Percentiles rank a stretch among this genome's conserved stretches.
Conservation (phyloP, 805 yeast genomes). For the Wickerhamomyces sydowiorum region DNA sequence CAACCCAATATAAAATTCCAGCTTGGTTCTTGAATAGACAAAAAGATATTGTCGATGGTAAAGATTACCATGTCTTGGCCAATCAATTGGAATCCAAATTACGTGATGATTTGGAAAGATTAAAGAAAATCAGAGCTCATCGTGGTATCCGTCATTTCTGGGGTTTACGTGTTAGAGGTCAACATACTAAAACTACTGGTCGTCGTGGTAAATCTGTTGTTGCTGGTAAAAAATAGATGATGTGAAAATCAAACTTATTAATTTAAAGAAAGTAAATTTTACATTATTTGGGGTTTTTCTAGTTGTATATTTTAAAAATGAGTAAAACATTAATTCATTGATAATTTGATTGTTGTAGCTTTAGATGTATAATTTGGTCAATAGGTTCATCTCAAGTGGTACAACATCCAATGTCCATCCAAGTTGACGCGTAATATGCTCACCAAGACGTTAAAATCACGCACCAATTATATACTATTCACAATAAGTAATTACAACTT, state of each 20-base stretch:
- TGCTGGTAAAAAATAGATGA: slow-evolving; percentile 8
- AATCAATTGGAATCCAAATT: slow-evolving; percentile 98
- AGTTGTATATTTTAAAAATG: background rate
- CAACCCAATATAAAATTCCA: slow-evolving; percentile 98
- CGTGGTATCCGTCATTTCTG: slow-evolving; percentile 99
- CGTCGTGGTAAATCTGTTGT: slow-evolving; percentile 63
- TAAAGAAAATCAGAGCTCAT: slow-evolving; percentile 99
- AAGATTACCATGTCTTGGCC: slow-evolving; percentile 98
- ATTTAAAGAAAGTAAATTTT: no score
- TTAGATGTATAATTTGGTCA: no score
- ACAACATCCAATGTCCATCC: no score
- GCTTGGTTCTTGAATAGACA: slow-evolving; percentile 99
- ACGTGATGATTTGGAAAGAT: slow-evolving; percentile 99
- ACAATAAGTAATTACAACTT: no score
- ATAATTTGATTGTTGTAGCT: background rate
- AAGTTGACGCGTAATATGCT: no score
- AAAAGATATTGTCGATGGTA: slow-evolving; percentile 97
- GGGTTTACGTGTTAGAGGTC: slow-evolving; percentile 99
- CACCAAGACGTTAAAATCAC: no score
- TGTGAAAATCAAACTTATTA: no score
- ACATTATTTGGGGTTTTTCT: no score
- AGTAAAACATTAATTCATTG: background rate
- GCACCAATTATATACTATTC: no score
- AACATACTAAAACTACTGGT: slow-evolving; percentile 99
- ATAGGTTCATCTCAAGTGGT: no score